Evolutionary conservation across 2,329 filamentous ascomycete genomes (phyloP), one percentile per base, ranked within the genome.

Genomic region (Botrytis hyacinthi): DNA sequence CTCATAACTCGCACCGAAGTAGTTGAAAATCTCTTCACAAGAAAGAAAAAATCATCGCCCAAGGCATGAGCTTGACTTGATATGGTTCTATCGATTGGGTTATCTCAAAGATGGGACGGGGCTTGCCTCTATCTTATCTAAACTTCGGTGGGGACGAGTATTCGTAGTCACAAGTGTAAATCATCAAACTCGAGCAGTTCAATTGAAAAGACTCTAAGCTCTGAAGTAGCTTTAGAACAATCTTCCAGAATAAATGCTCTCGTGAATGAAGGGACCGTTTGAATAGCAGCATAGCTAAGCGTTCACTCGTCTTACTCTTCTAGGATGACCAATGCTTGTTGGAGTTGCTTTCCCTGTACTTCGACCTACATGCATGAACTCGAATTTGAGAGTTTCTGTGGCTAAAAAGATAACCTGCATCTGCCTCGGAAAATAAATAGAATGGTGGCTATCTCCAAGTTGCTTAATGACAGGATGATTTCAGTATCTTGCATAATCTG

Each of bases 341-440:
- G 44, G 44, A 61, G 44, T 61, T 66, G 46, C 42, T 71, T 40
- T 26, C 44, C 69, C 69, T 51, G 66, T 57, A 57, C 26, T 48
- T 63, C 22, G 42, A 71, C 54, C 71, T 69, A 72, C 71, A 68
- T 72, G 71, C 71, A 72, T 72, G 71, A 72, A 72, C 71, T 68
- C 32, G 62, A 51, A 68, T 68, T 60, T 54, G 40, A 72, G 18
- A 57, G 66, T 57, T 16, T 12, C 40, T 68, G 66, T 68, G 66
- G 66, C 66, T 68, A 42, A 42, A 26, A 62, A 40, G 44, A 62
- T 63, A 42, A 42, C 48, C 48, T 57, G 66, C 66, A 68, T 32
- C 48, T 37, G 29, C 37, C 12, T 42, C 48, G 66, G 48, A 68
- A 57, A 42, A 68, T 57, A 57, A 57, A 42, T 26, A 37, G 32